Base-by-base conservation (phyloP, 2,329 filamentous ascomycete genomes). In the Alternaria brassicae region DNA sequence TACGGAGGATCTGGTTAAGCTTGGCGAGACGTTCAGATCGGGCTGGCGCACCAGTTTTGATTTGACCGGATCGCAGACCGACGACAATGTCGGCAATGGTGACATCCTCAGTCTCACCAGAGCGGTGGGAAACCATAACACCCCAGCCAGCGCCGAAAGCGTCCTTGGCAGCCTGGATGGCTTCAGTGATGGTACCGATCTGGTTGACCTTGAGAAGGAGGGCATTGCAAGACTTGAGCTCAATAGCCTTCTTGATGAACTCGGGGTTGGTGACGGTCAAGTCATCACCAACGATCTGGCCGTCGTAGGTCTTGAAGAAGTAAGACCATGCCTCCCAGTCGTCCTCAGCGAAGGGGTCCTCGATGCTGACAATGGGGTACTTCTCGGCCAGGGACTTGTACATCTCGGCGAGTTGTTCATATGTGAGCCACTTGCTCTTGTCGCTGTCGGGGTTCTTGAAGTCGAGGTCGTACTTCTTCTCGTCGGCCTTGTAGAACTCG, bases 291-390 rank as follows among this genome's bases (percentile, higher is more conserved):
- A 99, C 95, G 79, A 99, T 93, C 88, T 99, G 95, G 86, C 96
- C 93, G 83, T 97, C 89, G 79, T 92, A 93, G 75, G 92, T 95
- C 91, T 97, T 97, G 91, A 91, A 97, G 90, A 98, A 99, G 90
- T 98, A 97, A 89, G 92, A 96, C 95, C 95, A 99, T 65, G 95
- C 95, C 88, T 98, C 94, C 95, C 95, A 99, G 87, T 99, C 95
- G 78, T 98, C 95, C 88, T 99, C 95, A 68, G 92, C 94, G 84
- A 99, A 99, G 79, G 95, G 95, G 81, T 99, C 95, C 86, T 99
- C 95, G 75, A 99, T 98, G 82, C 88, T 92, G 84, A 98, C 92
- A 78, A 99, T 99, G 77, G 95, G 94, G 86, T 99, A 99, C 86
- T 97, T 97, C 87, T 89, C 87, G 79, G 87, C 86, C 63, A 99